Base-by-base conservation (phyloP, 305 asterid genomes). In the Fraxinus platypoda region DNA sequence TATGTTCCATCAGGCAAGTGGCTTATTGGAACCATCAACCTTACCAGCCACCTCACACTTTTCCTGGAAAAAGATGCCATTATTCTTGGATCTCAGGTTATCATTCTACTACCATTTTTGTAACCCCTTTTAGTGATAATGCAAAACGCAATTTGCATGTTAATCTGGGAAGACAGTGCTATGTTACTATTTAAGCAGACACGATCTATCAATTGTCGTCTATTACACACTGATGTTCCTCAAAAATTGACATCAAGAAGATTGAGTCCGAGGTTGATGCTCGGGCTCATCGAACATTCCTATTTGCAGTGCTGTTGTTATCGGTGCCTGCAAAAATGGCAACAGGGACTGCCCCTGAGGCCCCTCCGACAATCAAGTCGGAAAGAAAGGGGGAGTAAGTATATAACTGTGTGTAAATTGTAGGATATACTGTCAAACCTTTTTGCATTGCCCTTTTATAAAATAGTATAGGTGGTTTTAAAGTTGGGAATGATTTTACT, bases 41-140 rank as follows among this genome's bases (percentile, higher is more conserved):
- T 96, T 30, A 96, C 98, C n/a, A 96, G 99, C 92, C 97, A 92
- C 83, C 98, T 96, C 81, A 96, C 98, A 1, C 93, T 96, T 49
- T 96, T 96, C 87, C 89, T 96, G 71, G 99, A 94, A 77, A 93
- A 90, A 68, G 98, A 93, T 3, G 98, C 99, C 4, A 28, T 89
- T 81, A 93, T 96, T 84, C 95, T 96, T 19, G 98, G 94, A 46
- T 92, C 97, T n/a, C 93, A 96, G 99, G 99, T 96, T 86, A 3
- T 78, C 43, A 31, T 30, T 30, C 31, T 28, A 77, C 2, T 64
- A 52, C 75, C 49, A 75, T 19, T 11, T 62, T 64, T 49, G 17
- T 1, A 2, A 19, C 8, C 1, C 37, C 77, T 30, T 37, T 62
- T 62, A 21, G 6, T 41, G 26, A 75, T 25, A 72, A 66, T 38